These are phyloP conservation scores for Ustilago sp. DNA, from an alignment of 1,284 basidiomycete genomes.

Conservation along the genomic window DNA sequence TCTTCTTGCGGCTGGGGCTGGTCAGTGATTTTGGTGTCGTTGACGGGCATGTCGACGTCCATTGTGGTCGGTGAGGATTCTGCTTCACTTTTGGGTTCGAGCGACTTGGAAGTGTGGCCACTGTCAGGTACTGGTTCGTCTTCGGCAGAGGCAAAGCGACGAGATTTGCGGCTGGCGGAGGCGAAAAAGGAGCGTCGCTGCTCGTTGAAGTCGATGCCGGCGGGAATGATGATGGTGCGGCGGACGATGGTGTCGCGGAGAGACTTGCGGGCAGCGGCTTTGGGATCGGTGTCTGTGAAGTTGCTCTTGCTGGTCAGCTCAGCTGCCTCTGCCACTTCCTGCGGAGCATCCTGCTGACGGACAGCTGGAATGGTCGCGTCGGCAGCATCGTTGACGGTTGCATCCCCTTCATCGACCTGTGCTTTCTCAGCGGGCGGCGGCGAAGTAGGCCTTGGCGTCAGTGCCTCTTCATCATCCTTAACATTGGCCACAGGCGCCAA, in stretches of 20 bases:
- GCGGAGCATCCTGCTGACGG: neutral
- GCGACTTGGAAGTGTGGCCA: neutral
- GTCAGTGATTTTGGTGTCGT: neutral
- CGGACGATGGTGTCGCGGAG: conserved; percentile 61
- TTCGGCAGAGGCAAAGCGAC: conserved; percentile 26
- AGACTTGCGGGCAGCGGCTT: conserved; percentile 40
- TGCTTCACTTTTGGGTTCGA: conserved; percentile 5
- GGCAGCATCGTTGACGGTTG: conserved; percentile 2
- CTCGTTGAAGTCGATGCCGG: conserved; percentile 30
- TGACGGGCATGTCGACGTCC: neutral
- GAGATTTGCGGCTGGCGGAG: conserved; percentile 48
- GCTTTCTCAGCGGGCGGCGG: neutral
- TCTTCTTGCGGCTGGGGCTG: neutral
- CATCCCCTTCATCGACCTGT: conserved; percentile 1
- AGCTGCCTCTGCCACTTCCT: neutral
- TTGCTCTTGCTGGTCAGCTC: neutral
- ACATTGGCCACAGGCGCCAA: conserved; percentile 7
- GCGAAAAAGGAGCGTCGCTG: conserved; percentile 38
- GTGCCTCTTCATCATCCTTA: conserved; percentile 5
- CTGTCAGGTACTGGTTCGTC: conserved; percentile 34
- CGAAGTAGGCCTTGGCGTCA: conserved; percentile 14
- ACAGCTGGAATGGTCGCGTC: neutral
- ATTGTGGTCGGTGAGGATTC: neutral
- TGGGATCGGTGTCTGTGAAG: neutral
- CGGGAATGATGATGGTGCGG: conserved; percentile 62